Evolutionary conservation across 2,329 filamentous ascomycete species (phyloP).

Genomic region (Nothophoma quercina): DNA sequence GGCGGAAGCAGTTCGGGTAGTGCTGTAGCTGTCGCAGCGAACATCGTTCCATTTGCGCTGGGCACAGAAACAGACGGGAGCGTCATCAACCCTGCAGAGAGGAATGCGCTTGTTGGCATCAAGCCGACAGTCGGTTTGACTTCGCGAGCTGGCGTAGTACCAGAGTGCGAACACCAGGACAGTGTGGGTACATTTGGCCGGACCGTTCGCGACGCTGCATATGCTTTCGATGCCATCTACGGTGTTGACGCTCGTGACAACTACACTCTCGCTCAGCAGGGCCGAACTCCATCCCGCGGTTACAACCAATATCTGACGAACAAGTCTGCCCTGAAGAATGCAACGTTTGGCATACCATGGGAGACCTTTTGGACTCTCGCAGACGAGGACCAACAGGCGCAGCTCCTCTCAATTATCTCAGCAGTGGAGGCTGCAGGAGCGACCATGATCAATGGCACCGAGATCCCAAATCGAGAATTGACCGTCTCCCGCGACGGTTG

Average conservation of each 20-base stretch:
- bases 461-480: conserved; percentile 68
- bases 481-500: conserved; percentile 73
- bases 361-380: conserved; percentile 72
- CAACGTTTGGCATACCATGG: conserved; percentile 76
- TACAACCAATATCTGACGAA: conserved; percentile 66
- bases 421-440: conserved; percentile 69
- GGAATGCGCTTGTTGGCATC: conserved; percentile 74
- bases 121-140: conserved; percentile 80
- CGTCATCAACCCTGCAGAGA: conserved; percentile 74
- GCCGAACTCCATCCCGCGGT: conserved; percentile 62
- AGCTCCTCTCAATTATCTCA: conserved; percentile 59
- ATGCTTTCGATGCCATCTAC: conserved; percentile 72
- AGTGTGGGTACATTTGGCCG: conserved; percentile 72
- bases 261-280: conserved; percentile 67
- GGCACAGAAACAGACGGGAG: conserved; percentile 77
- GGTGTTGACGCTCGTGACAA: conserved; percentile 70
- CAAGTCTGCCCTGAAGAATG: conserved; percentile 64
- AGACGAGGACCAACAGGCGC: conserved; percentile 61
- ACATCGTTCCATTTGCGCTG: conserved; percentile 68
- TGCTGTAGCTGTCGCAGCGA: conserved; percentile 69
- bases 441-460: conserved; percentile 72
- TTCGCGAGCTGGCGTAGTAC: conserved; percentile 65
- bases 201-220: conserved; percentile 73
- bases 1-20: conserved; percentile 74
- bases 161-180: conserved; percentile 72